Evolutionary conservation across 2,329 filamentous ascomycete species (phyloP).

Genomic region (Teratosphaeria zuluensis): DNA sequence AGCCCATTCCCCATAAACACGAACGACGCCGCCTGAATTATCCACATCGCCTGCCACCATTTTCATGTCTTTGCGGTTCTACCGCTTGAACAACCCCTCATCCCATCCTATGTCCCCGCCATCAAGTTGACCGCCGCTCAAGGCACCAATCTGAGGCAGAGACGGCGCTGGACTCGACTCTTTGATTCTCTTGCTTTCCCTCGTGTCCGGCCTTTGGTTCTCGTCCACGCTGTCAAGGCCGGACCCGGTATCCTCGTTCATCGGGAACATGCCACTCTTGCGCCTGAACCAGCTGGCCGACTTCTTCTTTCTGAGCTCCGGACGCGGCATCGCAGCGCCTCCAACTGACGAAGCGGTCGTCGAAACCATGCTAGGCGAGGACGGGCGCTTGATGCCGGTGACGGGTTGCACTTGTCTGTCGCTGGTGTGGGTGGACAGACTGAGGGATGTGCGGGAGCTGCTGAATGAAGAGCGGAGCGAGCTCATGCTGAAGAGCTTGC

Average conservation of each 20-base stretch:
- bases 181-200: constrained; percentile 18
- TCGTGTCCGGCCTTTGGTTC: constrained; percentile 10
- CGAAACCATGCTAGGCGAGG: constrained; percentile 16
- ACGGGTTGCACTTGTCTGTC: constrained; percentile 1
- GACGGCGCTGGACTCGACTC: constrained; percentile 12
- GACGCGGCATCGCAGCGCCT: constrained; percentile 3
- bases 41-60: background rate
- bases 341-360: constrained; percentile 10
- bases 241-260: constrained; percentile 11
- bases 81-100: constrained; percentile 19
- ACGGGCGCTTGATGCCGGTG: constrained; percentile 9
- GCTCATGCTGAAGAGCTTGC: constrained; percentile 24
- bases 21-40: background rate
- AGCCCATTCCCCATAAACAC: background rate
- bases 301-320: constrained; percentile 17
- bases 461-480: constrained; percentile 27
- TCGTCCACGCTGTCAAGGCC: constrained; percentile 18
- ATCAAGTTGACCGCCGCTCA: constrained; percentile 14
- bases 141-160: constrained; percentile 19
- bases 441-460: constrained; percentile 25
- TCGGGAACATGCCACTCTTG: constrained; percentile 24
- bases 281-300: constrained; percentile 27
- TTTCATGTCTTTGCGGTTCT: background rate
- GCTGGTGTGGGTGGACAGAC: constrained; percentile 13
- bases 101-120: constrained; percentile 24